Conservation (phyloP, 768 basidiomycete species). For the Podaxis sp. region DNA sequence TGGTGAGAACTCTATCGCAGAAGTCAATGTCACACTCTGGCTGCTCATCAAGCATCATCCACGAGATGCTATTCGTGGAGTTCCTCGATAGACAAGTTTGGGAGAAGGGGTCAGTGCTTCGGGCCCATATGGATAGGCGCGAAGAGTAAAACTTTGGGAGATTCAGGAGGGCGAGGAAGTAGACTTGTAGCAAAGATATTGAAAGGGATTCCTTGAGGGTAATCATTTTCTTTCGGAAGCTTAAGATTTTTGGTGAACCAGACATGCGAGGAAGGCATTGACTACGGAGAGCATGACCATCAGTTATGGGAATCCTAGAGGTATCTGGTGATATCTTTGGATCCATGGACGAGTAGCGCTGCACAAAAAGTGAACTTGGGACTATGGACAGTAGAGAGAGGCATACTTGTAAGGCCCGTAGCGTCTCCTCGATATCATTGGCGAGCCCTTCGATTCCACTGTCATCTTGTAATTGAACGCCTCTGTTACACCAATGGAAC, state of each 20-base stretch:
- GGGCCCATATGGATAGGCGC: slow-evolving; percentile 2
- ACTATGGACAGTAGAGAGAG: neutral
- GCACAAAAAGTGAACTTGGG: neutral
- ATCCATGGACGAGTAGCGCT: neutral
- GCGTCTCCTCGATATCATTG: neutral
- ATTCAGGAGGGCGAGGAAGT: slow-evolving; percentile 5
- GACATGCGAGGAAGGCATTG: neutral
- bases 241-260: neutral
- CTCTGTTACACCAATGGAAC: neutral
- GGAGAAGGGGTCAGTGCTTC: neutral
- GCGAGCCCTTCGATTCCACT: neutral
- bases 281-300: neutral
- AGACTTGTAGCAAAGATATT: neutral
- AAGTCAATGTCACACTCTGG: slow-evolving; percentile 1
- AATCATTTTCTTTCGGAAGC: neutral
- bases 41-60: neutral
- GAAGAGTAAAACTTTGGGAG: slow-evolving; percentile 11
- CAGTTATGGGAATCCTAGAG: neutral
- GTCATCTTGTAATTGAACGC: neutral
- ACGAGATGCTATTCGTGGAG: neutral
- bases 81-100: neutral
- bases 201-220: neutral
- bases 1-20: slow-evolving; percentile 1
- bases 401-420: neutral
- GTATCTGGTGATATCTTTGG: neutral